Evolutionary conservation across 2,329 filamentous ascomycete species (phyloP), one percentile per base, ranked within the genome.

Genomic region (Xylariales sp.): DNA sequence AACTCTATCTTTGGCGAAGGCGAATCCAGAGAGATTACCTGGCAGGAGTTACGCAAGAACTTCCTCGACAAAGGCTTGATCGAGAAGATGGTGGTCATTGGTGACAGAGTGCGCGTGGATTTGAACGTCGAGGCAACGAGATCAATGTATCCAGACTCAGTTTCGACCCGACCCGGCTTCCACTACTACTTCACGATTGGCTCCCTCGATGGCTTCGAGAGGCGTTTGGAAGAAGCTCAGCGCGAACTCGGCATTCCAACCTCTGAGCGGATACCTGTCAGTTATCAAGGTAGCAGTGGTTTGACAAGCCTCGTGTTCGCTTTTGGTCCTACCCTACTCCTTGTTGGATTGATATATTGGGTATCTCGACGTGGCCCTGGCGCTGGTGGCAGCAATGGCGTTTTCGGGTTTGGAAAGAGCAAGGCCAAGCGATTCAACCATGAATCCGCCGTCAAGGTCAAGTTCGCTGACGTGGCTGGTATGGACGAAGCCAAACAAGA

Each of bases 401-500:
- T 97, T 56, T 98, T 98, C 57, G 90, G 89, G 49, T 95, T 98
- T 66, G 87, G 90, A 51, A 91, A 93, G 74, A 96, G 89, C 65
- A 83, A 88, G 54, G 93, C 93, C 18, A 97, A 95, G 72, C 85
- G 87, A 55, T 98, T 97, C 73, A 98, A 96, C 62, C 90, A 96
- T 51, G 93, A 98, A 70, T 88, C 87, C 10, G 88, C 93, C 40
- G 78, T 98, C 69, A 95, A 95, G 67, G 90, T 94, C 62, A 97
- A 96, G 65, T 98, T 98, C 60, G 73, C 87, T 32, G 93, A 98
- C 59, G 93, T 98, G 29, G 93, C 93, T 29, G 93, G 93, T 50
- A 91, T 97, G 82, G 93, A 98, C 60, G 93, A 98, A 66, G 93
- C 93, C 40, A 98, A 98, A 74, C 73, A 82, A 40, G 93, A 98